phyloP scores from a whole-genome alignment of 305 asterid species.

The Withania somnifera region DNA sequence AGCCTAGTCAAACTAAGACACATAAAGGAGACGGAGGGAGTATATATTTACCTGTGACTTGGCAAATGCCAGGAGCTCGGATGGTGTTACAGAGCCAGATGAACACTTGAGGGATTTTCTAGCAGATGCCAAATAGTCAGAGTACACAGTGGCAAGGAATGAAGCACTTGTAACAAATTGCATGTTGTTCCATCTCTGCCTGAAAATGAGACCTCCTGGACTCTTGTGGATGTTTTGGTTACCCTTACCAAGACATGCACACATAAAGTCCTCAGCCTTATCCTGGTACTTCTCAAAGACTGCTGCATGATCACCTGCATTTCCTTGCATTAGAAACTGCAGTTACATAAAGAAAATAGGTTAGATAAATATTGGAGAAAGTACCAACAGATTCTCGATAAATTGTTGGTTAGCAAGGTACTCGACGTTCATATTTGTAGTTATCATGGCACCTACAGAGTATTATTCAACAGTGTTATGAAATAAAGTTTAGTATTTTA shows the following conservation, averaged over 20 bases:
- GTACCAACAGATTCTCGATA: neutral
- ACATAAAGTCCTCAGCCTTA: constrained; percentile 22
- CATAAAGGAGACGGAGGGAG: neutral
- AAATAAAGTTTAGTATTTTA: neutral
- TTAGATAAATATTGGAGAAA: neutral
- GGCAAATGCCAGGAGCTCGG: constrained; percentile 14
- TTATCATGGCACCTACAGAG: neutral
- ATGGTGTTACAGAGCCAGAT: constrained; percentile 1
- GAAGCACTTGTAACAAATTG: constrained; percentile 21
- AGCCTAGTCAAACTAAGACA: neutral
- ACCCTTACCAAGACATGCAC: constrained; percentile 13
- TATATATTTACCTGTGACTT: constrained; percentile 8
- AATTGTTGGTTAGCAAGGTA: neutral
- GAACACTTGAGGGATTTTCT: constrained; percentile 5
- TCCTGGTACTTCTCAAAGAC: constrained; percentile 9
- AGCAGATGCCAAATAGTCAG: constrained; percentile 14
- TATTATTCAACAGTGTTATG: neutral
- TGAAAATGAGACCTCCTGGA: constrained; percentile 22
- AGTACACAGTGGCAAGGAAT: constrained; percentile 14
- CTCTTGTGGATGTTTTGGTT: constrained; percentile 7
- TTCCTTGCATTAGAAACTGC: constrained; percentile 17
- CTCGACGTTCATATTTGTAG: neutral
- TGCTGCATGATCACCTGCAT: neutral
- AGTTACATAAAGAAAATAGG: neutral
- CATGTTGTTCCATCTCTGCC: constrained; percentile 18